phyloP scores from a whole-genome alignment of 306 rosid species.

The Lathyrus oleraceus region DNA sequence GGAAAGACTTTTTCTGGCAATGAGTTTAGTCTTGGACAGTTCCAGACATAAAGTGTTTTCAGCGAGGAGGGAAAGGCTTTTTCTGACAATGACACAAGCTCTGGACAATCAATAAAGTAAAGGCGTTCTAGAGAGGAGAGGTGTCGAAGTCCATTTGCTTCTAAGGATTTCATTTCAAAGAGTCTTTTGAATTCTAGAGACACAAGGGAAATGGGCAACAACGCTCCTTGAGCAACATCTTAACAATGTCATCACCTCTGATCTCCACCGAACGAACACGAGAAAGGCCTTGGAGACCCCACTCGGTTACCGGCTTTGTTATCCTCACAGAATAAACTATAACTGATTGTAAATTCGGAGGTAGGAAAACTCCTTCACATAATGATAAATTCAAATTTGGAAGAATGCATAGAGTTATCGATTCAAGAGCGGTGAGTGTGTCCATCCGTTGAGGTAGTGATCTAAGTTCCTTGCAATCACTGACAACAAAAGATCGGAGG shows the following conservation, averaged over 20 bases:
- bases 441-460: not conserved
- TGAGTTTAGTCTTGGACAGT: not conserved
- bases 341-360: not conserved
- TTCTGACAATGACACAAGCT: not conserved
- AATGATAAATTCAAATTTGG: not conserved
- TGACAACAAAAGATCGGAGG: not conserved
- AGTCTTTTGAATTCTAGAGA: rapidly evolving
- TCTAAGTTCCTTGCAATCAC: not conserved
- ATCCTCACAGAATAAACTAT: rapidly evolving
- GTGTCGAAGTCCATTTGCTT: not conserved
- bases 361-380: not conserved
- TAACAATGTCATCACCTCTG: not conserved
- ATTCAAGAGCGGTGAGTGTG: not conserved
- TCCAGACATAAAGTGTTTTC: rapidly evolving
- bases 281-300: not conserved
- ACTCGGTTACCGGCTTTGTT: not conserved
- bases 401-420: rapidly evolving
- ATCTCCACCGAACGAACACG: not conserved
- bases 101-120: rapidly evolving
- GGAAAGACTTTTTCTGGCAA: too few species aligned
- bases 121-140: not conserved
- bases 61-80: not conserved
- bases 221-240: not conserved
- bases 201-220: not conserved
- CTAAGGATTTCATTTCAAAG: not conserved